These are phyloP conservation scores for Lyophyllum semitale DNA, from an alignment of 768 basidiomycete species.

Conservation along the genomic window DNA sequence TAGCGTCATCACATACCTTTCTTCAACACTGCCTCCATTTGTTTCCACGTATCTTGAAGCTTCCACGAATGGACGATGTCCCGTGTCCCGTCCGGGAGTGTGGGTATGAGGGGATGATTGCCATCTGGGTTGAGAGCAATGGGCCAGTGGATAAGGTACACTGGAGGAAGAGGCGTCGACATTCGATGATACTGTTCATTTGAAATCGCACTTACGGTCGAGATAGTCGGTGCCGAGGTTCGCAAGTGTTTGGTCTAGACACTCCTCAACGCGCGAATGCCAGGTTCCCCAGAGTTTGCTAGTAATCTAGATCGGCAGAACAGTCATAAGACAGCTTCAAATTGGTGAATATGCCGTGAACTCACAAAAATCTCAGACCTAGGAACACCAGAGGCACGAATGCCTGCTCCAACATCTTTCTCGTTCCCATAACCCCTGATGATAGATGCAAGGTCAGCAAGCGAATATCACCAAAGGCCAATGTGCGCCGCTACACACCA, in stretches of 20 bases:
- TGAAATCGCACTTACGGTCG: slow-evolving; percentile 50
- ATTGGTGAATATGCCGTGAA: neutral
- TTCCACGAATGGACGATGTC: slow-evolving; percentile 71
- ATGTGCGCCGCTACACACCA: slow-evolving; percentile 23
- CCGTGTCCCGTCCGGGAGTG: slow-evolving; percentile 60
- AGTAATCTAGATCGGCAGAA: slow-evolving; percentile 48
- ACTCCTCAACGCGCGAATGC: slow-evolving; percentile 72
- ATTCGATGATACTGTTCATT: slow-evolving; percentile 11
- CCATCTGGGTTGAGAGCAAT: slow-evolving; percentile 71
- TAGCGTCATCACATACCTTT: slow-evolving; percentile 43
- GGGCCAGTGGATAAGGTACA: slow-evolving; percentile 83
- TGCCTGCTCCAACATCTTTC: slow-evolving; percentile 80
- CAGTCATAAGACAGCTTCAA: neutral
- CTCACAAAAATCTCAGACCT: slow-evolving; percentile 62
- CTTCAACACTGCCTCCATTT: slow-evolving; percentile 74
- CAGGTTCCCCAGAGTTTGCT: slow-evolving; percentile 73
- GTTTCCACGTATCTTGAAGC: slow-evolving; percentile 76
- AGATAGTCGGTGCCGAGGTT: slow-evolving; percentile 86
- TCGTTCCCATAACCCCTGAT: slow-evolving; percentile 72
- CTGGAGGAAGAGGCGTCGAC: slow-evolving; percentile 24
- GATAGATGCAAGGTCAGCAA: slow-evolving; percentile 1
- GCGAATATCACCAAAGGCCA: slow-evolving; percentile 3
- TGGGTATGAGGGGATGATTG: slow-evolving; percentile 60
- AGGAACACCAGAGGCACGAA: slow-evolving; percentile 74
- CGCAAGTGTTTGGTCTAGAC: slow-evolving; percentile 73